Evolutionary conservation across 192 early-diverging fungal genomes (phyloP).

Genomic region (Coemansia sp.): DNA sequence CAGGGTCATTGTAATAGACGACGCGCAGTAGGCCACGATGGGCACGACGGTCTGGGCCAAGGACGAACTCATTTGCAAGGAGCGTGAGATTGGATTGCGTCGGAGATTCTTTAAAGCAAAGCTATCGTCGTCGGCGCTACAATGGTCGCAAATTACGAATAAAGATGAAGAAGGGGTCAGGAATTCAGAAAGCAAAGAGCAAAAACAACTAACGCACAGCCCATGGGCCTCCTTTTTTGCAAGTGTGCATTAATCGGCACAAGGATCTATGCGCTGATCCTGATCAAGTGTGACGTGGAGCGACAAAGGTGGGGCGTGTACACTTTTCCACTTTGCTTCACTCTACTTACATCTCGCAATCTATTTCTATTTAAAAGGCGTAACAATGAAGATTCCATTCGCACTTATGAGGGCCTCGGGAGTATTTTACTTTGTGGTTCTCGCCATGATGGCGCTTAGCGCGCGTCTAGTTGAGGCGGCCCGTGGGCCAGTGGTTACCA

Average conservation of each 20-base stretch:
- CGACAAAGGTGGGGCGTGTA: not conserved
- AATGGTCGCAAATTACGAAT: not conserved
- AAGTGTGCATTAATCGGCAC: not conserved
- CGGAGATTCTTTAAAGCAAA: not conserved
- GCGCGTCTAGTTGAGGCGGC: constrained; percentile 51
- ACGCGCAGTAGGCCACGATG: constrained; percentile 82
- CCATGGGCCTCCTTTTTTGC: too few relatives aligned
- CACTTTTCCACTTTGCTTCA: not conserved
- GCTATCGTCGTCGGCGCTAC: not conserved
- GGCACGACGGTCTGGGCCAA: constrained; percentile 58
- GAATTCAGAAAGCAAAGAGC: not conserved
- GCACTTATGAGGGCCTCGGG: constrained; percentile 34
- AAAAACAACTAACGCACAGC: not conserved
- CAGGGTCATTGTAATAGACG: constrained; percentile 88
- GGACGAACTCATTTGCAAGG: constrained; percentile 33
- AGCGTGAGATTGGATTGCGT: not conserved
- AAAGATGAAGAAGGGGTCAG: not conserved
- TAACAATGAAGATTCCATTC: constrained; percentile 18
- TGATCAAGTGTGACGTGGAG: not conserved
- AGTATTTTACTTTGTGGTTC: constrained; percentile 32
- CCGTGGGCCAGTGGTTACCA: constrained; percentile 66
- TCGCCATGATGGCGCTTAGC: constrained; percentile 34
- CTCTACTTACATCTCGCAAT: not conserved
- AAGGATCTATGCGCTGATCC: not conserved
- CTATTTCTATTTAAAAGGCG: not conserved